These are phyloP conservation scores for Trypanosoma cruzi DNA, from an alignment of 208 protist genomes.

Conservation along the genomic window DNA sequence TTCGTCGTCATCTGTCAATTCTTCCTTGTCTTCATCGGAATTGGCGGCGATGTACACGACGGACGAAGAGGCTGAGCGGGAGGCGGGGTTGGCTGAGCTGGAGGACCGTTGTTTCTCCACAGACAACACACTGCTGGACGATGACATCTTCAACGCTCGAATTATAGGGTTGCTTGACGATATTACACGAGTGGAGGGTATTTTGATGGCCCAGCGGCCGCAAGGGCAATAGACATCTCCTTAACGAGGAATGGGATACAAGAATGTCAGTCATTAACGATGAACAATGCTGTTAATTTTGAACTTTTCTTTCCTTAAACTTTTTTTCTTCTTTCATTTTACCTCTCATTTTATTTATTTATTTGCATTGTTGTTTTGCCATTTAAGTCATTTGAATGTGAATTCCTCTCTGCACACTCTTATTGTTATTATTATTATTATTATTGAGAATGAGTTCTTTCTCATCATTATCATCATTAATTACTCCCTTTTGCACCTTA, in stretches of 20 bases:
- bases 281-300: not conserved
- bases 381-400: too few relatives aligned
- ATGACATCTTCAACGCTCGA: not conserved
- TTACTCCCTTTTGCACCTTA: too few relatives aligned
- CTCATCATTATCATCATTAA: too few relatives aligned
- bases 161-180: slow-evolving; percentile 1
- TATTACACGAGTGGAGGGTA: not conserved
- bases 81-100: not conserved
- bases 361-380: not conserved
- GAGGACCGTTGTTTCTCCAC: not conserved
- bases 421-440: too few relatives aligned
- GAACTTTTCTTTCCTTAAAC: not conserved
- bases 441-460: too few relatives aligned
- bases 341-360: not conserved
- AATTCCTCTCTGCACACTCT: too few relatives aligned
- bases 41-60: slow-evolving; percentile 12
- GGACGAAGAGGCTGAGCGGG: slow-evolving; percentile 12
- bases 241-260: not conserved
- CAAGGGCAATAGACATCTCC: not conserved
- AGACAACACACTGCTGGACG: not conserved
- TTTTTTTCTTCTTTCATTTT: not conserved
- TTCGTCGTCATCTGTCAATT: not conserved
- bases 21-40: slow-evolving; percentile 7
- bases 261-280: not conserved
- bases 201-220: not conserved